These are phyloP conservation scores for Cercophora newfieldiana DNA, from an alignment of 495 filamentous ascomycete genomes.

Conservation along the genomic window DNA sequence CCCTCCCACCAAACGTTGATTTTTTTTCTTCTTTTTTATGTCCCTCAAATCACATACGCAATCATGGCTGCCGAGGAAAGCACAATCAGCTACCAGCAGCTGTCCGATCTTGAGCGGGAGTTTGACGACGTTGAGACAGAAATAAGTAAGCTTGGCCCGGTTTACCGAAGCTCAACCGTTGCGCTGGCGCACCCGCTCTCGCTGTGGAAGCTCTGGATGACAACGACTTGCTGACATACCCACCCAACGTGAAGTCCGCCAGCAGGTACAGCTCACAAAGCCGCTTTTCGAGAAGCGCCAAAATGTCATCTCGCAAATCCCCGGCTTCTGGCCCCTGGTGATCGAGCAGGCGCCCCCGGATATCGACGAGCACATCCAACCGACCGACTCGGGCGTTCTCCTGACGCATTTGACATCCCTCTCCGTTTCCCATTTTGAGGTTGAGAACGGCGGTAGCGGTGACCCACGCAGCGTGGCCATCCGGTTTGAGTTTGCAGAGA, in stretches of 20 bases:
- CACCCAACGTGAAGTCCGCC: constrained; percentile 48
- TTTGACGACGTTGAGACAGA: constrained; percentile 70
- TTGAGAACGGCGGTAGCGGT: constrained; percentile 56
- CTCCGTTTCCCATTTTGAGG: constrained; percentile 74
- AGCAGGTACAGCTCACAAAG: constrained; percentile 51
- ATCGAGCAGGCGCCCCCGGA: constrained; percentile 79
- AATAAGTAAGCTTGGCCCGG: constrained; percentile 55
- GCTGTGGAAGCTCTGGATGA: not conserved
- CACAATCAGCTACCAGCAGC: constrained; percentile 53
- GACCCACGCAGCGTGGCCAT: constrained; percentile 67
- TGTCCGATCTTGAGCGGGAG: constrained; percentile 65
- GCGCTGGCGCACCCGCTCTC: not conserved
- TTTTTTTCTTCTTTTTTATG: not conserved
- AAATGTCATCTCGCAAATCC: constrained; percentile 65
- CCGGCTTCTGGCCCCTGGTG: constrained; percentile 86
- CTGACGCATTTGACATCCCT: constrained; percentile 60
- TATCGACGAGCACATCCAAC: constrained; percentile 81
- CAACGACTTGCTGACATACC: not conserved
- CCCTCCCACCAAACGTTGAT: not conserved
- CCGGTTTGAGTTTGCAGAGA: constrained; percentile 62
- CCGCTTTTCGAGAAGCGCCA: constrained; percentile 73
- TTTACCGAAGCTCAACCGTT: not conserved
- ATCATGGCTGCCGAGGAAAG: constrained; percentile 38
- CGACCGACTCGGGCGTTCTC: constrained; percentile 69
- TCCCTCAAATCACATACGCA: not conserved